Evolutionary conservation across 345 rosid genomes (phyloP), one percentile per base, ranked within the genome.

Genomic region (Isatis tinctoria): DNA sequence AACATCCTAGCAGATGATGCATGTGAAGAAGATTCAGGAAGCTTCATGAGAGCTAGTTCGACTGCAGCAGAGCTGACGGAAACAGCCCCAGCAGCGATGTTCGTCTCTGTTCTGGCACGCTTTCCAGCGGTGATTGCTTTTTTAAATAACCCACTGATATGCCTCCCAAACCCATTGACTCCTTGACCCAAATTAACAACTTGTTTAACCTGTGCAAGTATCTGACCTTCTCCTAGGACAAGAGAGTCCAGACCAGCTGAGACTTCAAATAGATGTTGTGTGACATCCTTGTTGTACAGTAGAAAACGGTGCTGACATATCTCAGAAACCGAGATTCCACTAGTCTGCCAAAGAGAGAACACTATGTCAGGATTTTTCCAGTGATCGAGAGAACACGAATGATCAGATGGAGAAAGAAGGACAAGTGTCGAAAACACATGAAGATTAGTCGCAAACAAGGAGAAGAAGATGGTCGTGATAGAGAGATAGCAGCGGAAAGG

Each of bases 201-300:
- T 67, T 89, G 92, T 81, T 83, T 89, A 62, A 89, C 96, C 82
- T 89, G 96, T 17, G 96, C 84, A 78, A 87, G 89, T 53, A 89
- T 89, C 79, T 89, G 96, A 59, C 92, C 87, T 85, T 89, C 96
- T 20, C 96, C 92, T 10, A 89, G 79, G 52, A 89, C 90, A 70
- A 89, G 96, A 4, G 92, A 89, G 82, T 87, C 97, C 3, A 95
- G 86, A 66, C 99, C 99, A 1, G 97, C 93, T 44, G 99, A 92
- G n/a, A 95, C 99, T 84, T 95, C 97, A 48, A 95, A 95, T 20
- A 95, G 28, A 80, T 92, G 99, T 58, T 79, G 87, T 0, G 99
- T 88, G 22, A 92, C 97, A 57, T 95, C 97, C 27, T 87, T 88
- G 84, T 95, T 84, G 65, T 86, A 82, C 79, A 95, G 68, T 69